Conservation (phyloP, 2,329 filamentous ascomycete genomes). For the Epichloe sp. region DNA sequence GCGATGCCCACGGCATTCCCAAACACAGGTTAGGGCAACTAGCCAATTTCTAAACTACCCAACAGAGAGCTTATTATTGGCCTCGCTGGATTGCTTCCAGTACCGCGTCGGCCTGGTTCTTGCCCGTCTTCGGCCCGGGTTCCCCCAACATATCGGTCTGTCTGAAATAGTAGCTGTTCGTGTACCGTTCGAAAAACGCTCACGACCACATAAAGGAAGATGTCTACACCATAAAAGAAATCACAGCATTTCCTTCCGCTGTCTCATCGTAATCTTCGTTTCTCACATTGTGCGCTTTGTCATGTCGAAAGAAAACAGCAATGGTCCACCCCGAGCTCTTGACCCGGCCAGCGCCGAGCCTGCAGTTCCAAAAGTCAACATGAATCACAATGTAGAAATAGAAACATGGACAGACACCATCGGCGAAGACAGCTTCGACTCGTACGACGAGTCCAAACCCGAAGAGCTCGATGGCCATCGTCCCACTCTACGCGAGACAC, state of each 20-base stretch:
- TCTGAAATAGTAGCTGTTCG: not conserved
- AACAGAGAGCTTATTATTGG: not conserved
- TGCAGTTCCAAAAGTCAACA: not conserved
- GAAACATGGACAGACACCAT: not conserved
- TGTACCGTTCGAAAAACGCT: not conserved
- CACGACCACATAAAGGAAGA: not conserved
- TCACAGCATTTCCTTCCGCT: not conserved
- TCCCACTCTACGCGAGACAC: constrained; percentile 9
- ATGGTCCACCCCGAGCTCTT: not conserved
- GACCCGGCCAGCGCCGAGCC: not conserved
- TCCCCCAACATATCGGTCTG: not conserved
- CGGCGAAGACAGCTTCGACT: not conserved
- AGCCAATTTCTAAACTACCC: not conserved
- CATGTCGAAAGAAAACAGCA: not conserved
- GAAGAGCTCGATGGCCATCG: constrained; percentile 10
- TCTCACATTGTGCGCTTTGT: not conserved
- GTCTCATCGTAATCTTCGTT: not conserved
- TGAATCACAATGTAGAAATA: not conserved
- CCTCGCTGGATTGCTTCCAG: not conserved
- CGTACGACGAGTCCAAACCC: not conserved
- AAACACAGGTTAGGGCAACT: not conserved
- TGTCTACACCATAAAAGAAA: not conserved
- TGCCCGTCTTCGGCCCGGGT: not conserved
- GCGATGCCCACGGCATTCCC: not conserved
- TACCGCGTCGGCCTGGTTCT: not conserved